Conservation (phyloP, 768 basidiomycete genomes). For the Podaxis sp. region DNA sequence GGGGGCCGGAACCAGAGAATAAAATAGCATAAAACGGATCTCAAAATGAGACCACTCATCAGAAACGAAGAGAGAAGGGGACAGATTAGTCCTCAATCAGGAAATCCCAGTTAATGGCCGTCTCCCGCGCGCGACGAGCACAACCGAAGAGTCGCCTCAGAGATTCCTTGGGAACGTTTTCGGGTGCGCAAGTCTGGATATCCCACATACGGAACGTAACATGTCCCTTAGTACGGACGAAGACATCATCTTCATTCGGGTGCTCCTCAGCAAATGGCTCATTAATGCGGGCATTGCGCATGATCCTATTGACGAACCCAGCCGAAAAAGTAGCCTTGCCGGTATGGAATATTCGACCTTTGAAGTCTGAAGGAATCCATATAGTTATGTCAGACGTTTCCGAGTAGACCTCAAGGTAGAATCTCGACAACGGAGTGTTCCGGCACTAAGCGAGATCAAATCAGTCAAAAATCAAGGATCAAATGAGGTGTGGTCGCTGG, state of each 20-base stretch:
- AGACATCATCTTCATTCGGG: conserved; percentile 54
- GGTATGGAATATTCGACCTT: conserved; percentile 55
- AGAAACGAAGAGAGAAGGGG: conserved; percentile 1
- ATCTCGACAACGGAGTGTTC: conserved; percentile 45
- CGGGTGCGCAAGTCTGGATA: conserved; percentile 58
- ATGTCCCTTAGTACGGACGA: conserved; percentile 54
- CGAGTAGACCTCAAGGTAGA: conserved; percentile 62
- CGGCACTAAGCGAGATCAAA: conserved; percentile 40
- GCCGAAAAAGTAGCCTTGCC: conserved; percentile 58
- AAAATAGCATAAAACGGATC: conserved; percentile 12
- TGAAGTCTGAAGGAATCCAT: conserved; percentile 79
- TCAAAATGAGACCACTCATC: background rate
- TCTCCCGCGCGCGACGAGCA: conserved; percentile 49
- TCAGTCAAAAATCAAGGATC: conserved; percentile 5
- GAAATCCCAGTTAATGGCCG: conserved; percentile 73
- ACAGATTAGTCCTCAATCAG: conserved; percentile 58
- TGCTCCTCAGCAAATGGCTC: conserved; percentile 27
- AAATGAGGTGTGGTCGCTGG: background rate
- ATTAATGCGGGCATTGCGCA: conserved; percentile 47
- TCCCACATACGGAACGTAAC: conserved; percentile 82
- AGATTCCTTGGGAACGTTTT: conserved; percentile 56
- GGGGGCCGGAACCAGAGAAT: conserved; percentile 4
- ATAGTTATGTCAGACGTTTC: conserved; percentile 67
- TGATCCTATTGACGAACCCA: conserved; percentile 69
- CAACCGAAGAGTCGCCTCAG: conserved; percentile 62